Percentiles rank a stretch among this genome's conserved stretches.
Evolutionary conservation across 192 early-diverging fungal species (phyloP).

Genomic region (Ramicandelaber brevisporus): DNA sequence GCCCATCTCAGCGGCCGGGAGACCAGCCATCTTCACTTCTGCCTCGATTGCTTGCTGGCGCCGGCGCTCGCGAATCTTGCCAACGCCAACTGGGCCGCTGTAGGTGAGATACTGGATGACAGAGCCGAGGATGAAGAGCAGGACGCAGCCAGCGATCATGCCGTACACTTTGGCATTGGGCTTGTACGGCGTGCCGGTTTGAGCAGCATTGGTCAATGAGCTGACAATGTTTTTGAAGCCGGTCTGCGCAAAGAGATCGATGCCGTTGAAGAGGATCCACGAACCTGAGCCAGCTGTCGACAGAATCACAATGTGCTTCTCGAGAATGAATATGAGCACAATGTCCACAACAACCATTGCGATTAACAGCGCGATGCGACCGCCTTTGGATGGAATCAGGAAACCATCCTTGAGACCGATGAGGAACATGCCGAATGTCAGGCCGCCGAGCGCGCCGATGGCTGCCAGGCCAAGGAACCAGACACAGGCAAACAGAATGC

Average conservation of each 20-base stretch:
- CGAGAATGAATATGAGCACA: constrained; percentile 9
- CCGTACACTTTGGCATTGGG: constrained; percentile 1
- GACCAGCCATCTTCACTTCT: no score
- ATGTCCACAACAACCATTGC: constrained; percentile 8
- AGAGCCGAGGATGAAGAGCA: neutral
- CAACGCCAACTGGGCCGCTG: constrained; percentile 1
- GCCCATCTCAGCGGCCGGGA: no score
- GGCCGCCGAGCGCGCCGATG: constrained; percentile 8
- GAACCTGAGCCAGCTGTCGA: constrained; percentile 19
- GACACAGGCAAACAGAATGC: constrained; percentile 6
- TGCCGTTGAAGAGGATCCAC: constrained; percentile 19
- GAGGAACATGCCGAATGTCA: constrained; percentile 10
- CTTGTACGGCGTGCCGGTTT: neutral
- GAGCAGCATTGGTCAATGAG: neutral
- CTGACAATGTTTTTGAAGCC: constrained; percentile 9
- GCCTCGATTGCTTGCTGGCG: no score
- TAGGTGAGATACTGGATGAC: neutral
- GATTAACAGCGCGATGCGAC: constrained; percentile 10
- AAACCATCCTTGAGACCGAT: constrained; percentile 8
- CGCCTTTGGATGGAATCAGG: constrained; percentile 9
- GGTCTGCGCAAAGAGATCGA: constrained; percentile 26
- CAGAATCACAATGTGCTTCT: constrained; percentile 14
- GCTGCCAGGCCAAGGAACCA: constrained; percentile 1
- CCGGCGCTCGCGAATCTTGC: no score
- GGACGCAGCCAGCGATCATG: constrained; percentile 1